These are phyloP conservation scores for Schizothecium vesticola DNA, from an alignment of 495 filamentous ascomycete species.

Conservation along the genomic window DNA sequence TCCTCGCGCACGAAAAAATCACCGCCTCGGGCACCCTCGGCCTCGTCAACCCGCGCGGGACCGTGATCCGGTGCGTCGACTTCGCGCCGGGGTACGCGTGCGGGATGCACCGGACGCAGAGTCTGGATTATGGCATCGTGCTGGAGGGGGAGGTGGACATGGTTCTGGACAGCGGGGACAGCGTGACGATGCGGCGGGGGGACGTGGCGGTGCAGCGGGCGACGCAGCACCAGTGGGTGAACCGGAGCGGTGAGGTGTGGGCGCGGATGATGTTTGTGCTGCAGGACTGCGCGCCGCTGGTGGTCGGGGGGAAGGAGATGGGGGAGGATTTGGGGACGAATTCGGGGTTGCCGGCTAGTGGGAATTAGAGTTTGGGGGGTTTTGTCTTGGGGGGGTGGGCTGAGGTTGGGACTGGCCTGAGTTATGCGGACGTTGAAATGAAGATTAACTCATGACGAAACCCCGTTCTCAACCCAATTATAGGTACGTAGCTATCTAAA, in stretches of 20 bases:
- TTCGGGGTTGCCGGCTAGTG: conserved; percentile 32
- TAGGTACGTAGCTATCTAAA: too few relatives aligned
- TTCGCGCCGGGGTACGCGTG: conserved; percentile 50
- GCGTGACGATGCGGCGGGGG: conserved; percentile 49
- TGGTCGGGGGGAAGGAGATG: conserved; percentile 37
- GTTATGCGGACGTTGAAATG: too few relatives aligned
- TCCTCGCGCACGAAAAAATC: conserved; percentile 34
- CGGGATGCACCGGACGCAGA: conserved; percentile 67
- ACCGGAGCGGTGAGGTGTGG: conserved; percentile 50
- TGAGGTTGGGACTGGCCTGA: too few relatives aligned
- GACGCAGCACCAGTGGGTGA: conserved; percentile 66
- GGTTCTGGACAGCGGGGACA: conserved; percentile 56
- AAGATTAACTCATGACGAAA: too few relatives aligned
- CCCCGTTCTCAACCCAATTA: too few relatives aligned
- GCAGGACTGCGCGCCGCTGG: conserved; percentile 42
- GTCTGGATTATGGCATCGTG: conserved; percentile 70
- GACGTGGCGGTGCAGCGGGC: conserved; percentile 61
- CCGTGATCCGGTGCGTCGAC: conserved; percentile 57
- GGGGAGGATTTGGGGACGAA: conserved; percentile 42
- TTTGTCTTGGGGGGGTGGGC: not conserved
- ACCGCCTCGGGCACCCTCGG: conserved; percentile 36
- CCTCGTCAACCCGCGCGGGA: conserved; percentile 45
- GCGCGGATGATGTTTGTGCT: conserved; percentile 56
- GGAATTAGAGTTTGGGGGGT: conserved; percentile 23
- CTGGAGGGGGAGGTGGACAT: conserved; percentile 68